phyloP scores from a whole-genome alignment of 768 basidiomycete genomes.

The Rickenella mellea region DNA sequence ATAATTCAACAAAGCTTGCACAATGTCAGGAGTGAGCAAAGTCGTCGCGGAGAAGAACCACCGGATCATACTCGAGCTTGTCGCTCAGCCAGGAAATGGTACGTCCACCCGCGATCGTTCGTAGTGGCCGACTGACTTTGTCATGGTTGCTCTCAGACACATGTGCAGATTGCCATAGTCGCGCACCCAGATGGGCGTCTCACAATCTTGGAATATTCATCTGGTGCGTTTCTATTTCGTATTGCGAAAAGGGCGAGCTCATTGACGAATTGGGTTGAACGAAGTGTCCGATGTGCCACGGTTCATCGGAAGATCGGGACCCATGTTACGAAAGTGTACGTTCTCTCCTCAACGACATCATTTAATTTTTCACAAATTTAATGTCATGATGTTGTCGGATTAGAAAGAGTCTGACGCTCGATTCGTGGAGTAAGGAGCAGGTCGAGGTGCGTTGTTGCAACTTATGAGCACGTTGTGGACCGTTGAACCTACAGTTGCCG shows the following conservation, averaged over 20 bases:
- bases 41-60: conserved; percentile 58
- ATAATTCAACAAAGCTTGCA: neutral
- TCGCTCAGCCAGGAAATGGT: conserved; percentile 74
- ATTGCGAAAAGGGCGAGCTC: conserved; percentile 1
- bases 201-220: conserved; percentile 84
- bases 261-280: conserved; percentile 8
- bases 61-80: conserved; percentile 58
- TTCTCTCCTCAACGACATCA: conserved; percentile 8
- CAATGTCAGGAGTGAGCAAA: conserved; percentile 32
- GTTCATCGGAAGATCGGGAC: conserved; percentile 93
- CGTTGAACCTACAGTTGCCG: conserved; percentile 42
- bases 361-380: neutral
- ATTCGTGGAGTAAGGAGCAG: conserved; percentile 83
- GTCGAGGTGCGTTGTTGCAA: conserved; percentile 63
- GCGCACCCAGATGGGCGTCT: conserved; percentile 83
- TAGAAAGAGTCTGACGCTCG: conserved; percentile 86
- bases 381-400: conserved; percentile 3
- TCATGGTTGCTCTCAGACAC: conserved; percentile 40
- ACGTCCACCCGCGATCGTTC: conserved; percentile 14
- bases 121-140: neutral
- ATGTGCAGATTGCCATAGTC: conserved; percentile 89
- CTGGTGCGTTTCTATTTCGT: conserved; percentile 39
- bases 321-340: conserved; percentile 88
- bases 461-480: conserved; percentile 78
- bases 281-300: conserved; percentile 78